Conservation (phyloP, 495 filamentous ascomycete genomes). For the Hyaloscypha bicolor region DNA sequence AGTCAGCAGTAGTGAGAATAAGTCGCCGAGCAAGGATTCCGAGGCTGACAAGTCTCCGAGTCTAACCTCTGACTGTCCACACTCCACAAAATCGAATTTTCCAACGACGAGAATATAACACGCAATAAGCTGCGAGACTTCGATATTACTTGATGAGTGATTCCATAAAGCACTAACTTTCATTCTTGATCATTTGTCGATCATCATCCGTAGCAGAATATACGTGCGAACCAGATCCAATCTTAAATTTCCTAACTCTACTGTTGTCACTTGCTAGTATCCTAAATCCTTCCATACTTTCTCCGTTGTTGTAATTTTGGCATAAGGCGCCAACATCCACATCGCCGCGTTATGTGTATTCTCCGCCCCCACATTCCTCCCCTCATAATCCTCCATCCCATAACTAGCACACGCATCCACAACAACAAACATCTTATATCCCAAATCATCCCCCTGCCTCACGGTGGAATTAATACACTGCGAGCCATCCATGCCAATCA, state of each 20-base stretch:
- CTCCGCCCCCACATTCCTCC: slow-evolving; percentile 4
- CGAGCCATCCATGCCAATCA: slow-evolving; percentile 26
- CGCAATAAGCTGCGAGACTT: too few species aligned
- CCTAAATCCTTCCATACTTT: not conserved
- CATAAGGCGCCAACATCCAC: slow-evolving; percentile 4
- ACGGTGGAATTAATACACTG: slow-evolving; percentile 25
- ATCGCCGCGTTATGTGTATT: slow-evolving; percentile 10
- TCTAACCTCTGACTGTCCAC: too few species aligned
- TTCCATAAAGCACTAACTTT: too few species aligned
- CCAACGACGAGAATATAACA: too few species aligned
- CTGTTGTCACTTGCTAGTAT: not conserved
- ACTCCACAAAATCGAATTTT: too few species aligned
- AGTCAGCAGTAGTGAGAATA: too few species aligned
- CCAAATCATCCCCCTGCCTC: slow-evolving; percentile 26
- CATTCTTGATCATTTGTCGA: too few species aligned
- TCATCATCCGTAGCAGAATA: not conserved
- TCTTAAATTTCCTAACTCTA: not conserved
- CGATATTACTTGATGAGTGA: too few species aligned
- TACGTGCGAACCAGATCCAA: not conserved
- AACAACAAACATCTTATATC: slow-evolving; percentile 25
- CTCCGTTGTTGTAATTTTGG: not conserved
- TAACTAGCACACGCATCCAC: slow-evolving; percentile 26
- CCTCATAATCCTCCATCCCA: slow-evolving; percentile 13
- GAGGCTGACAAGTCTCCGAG: too few species aligned
- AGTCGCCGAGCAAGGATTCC: too few species aligned